phyloP scores from a whole-genome alignment of 805 yeast genomes.

The Wickerhamomyces xylosicus region DNA sequence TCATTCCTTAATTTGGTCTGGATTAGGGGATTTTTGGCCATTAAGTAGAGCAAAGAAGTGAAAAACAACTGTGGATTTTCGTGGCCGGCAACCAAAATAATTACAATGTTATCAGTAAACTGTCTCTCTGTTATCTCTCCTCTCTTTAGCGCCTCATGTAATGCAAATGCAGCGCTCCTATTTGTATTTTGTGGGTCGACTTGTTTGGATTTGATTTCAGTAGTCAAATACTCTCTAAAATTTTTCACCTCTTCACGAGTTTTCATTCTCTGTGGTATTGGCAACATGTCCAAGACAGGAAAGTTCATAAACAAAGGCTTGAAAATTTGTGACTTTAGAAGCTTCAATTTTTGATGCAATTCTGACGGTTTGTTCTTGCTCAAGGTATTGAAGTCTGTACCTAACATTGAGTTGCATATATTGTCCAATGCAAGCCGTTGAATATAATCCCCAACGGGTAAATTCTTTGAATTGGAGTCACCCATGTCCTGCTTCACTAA shows the following conservation, averaged over 20 bases:
- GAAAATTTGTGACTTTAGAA: conserved; percentile 42
- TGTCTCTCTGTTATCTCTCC: conserved; percentile 33
- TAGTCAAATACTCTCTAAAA: conserved; percentile 28
- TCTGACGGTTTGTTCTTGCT: conserved; percentile 19
- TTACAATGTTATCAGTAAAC: conserved; percentile 42
- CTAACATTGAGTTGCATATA: conserved; percentile 39
- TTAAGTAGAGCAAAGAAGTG: conserved; percentile 33
- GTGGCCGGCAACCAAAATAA: conserved; percentile 51
- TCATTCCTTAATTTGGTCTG: conserved; percentile 25
- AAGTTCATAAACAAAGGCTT: conserved; percentile 43
- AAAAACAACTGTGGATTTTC: conserved; percentile 49
- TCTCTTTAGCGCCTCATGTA: conserved; percentile 28
- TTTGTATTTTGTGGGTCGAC: conserved; percentile 20
- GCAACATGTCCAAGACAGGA: conserved; percentile 41
- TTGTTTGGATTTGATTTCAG: conserved; percentile 24
- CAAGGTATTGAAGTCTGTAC: conserved; percentile 34
- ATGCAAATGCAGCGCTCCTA: conserved; percentile 28
- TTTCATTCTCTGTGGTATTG: conserved; percentile 33
- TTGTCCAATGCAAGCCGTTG: conserved; percentile 40
- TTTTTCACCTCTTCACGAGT: conserved; percentile 32
- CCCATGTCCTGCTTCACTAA: conserved; percentile 16
- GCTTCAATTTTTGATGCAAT: conserved; percentile 29
- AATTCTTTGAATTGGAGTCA: conserved; percentile 4
- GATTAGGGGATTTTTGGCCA: conserved; percentile 30
- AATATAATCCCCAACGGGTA: conserved; percentile 27